A percentile compares a stretch with the other conserved stretches of the same genome.
phyloP scores from a whole-genome alignment of 495 filamentous ascomycete genomes.

The Elaphomyces granulatus region DNA sequence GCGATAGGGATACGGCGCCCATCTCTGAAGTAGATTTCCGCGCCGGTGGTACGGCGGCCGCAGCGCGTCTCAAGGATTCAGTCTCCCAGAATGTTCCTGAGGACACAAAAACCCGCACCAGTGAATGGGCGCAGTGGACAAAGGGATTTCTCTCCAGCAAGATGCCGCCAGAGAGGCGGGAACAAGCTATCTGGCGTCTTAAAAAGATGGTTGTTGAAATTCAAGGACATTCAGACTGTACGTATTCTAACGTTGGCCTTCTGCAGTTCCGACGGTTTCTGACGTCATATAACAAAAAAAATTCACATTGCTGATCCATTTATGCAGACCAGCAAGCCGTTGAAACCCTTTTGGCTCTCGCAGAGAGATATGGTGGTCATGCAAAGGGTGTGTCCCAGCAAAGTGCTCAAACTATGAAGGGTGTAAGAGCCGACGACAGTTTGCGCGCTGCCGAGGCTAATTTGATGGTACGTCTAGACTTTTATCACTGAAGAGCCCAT shows the following conservation, averaged over 20 bases:
- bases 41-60: constrained; percentile 34
- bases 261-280: no score
- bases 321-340: constrained; percentile 69
- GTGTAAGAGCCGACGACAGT: constrained; percentile 43
- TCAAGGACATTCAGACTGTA: constrained; percentile 81
- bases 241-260: no score
- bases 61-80: constrained; percentile 34
- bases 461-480: constrained; percentile 43
- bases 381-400: constrained; percentile 48
- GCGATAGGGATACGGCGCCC: constrained; percentile 31
- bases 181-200: constrained; percentile 80
- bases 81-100: constrained; percentile 36
- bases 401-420: constrained; percentile 50
- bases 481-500: constrained; percentile 8
- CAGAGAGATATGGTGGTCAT: constrained; percentile 75
- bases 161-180: constrained; percentile 84
- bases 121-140: constrained; percentile 31
- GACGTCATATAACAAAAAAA: no score
- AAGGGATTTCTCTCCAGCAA: constrained; percentile 67
- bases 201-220: constrained; percentile 98
- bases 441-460: constrained; percentile 62
- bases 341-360: constrained; percentile 66
- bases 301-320: no score
- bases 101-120: constrained; percentile 13
- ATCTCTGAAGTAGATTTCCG: constrained; percentile 38